Conservation (phyloP, 306 rosid genomes). For the Begonia loranthoides region DNA sequence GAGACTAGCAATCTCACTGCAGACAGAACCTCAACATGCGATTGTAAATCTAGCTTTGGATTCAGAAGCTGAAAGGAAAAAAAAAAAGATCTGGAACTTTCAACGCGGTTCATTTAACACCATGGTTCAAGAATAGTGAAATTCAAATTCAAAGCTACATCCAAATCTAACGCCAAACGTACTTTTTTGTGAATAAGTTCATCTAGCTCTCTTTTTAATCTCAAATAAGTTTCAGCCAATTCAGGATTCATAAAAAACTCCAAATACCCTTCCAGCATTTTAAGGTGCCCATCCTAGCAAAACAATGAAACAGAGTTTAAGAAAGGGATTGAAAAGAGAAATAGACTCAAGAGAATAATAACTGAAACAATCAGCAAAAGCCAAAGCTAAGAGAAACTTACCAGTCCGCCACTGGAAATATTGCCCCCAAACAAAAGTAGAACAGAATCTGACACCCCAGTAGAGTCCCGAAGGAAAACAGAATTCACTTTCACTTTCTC, state of each 20-base stretch:
- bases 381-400: conserved; percentile 10
- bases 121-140: no score
- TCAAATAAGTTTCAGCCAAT: conserved; percentile 53
- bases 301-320: conserved; percentile 9
- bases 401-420: conserved; percentile 37
- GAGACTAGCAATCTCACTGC: conserved; percentile 76
- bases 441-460: conserved; percentile 72
- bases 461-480: conserved; percentile 87
- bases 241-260: conserved; percentile 88
- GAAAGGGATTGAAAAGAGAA: background rate
- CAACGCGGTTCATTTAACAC: no score
- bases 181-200: conserved; percentile 71
- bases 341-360: background rate
- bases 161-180: no score
- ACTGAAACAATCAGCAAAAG: conserved; percentile 2
- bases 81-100: background rate
- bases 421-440: conserved; percentile 82
- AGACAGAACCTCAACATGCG: conserved; percentile 46
- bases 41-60: conserved; percentile 49
- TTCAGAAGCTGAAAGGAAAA: conserved; percentile 58
- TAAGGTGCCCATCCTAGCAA: conserved; percentile 46
- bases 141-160: background rate
- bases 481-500: conserved; percentile 95
- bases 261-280: conserved; percentile 48
- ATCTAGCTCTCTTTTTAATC: conserved; percentile 59